A percentile compares a stretch with the other conserved stretches of the same genome.
Conservation (phyloP, 2,329 filamentous ascomycete species). For the Fusarium subtropicale region DNA sequence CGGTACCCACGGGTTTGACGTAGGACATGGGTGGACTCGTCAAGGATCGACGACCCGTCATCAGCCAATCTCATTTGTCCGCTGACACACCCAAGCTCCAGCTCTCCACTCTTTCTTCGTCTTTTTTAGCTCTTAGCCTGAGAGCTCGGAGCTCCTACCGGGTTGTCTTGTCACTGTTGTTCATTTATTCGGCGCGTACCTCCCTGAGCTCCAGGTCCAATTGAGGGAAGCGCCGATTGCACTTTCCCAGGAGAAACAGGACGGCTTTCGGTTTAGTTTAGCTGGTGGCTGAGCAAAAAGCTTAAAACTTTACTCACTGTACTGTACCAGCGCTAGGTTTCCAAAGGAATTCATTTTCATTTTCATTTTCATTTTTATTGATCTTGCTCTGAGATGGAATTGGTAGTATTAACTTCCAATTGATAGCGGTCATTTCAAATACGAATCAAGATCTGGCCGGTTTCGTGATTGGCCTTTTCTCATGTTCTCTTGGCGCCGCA, state of each 20-base stretch:
- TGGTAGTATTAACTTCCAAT: neutral
- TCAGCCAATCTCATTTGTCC: conserved; percentile 1
- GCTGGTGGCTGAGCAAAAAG: conserved; percentile 30
- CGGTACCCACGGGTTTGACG: conserved; percentile 26
- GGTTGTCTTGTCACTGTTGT: conserved; percentile 33
- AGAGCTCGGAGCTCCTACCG: conserved; percentile 16
- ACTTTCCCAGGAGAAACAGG: conserved; percentile 7
- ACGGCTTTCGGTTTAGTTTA: conserved; percentile 5
- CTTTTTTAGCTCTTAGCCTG: neutral
- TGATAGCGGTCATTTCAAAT: neutral
- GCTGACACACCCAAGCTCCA: conserved; percentile 16
- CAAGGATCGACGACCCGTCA: conserved; percentile 7
- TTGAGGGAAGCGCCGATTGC: conserved; percentile 29
- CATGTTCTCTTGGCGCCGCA: neutral
- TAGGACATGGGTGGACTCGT: conserved; percentile 34
- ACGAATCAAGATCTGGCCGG: neutral
- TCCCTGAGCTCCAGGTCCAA: conserved; percentile 17
- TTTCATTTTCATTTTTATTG: no score
- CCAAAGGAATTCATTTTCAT: neutral
- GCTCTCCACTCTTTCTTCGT: conserved; percentile 18
- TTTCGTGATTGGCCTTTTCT: neutral
- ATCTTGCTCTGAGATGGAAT: neutral
- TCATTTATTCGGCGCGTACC: conserved; percentile 28
- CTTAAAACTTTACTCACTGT: conserved; percentile 27
- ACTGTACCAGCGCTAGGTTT: neutral